Base-by-base conservation (phyloP, 345 rosid species). In the Xanthoceras sorbifolium region DNA sequence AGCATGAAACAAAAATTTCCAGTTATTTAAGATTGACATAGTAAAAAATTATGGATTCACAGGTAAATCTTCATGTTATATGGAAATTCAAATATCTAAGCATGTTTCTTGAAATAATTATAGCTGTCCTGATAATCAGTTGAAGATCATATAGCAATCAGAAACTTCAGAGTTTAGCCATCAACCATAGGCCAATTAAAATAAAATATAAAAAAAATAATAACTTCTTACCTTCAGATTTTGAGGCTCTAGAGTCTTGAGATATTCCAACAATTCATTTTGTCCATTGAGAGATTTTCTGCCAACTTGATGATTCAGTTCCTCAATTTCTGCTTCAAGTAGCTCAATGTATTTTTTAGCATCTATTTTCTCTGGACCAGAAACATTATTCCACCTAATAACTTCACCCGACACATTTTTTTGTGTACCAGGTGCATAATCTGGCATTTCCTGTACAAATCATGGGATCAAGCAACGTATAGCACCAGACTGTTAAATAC, bases 351-450 rank as follows among this genome's bases (percentile, higher is more conserved):
- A 96, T 76, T 89, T 93, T 79, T 89, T 89, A 36, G 97, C 98
- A 82, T 93, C 98, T 28, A 96, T 87, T 86, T 82, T 93, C 89
- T 93, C 98, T 1, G 91, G 85, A 71, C 99, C 97, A 78, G 98
- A 92, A 31, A 91, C 85, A 82, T 89, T 86, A 80, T 91, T 90
- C 99, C 99, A 93, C 81, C 93, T 82, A 29, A 96, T 90, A 63
- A 96, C 97, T 85, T 96, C 97, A 71, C 99, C 98, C 23, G 94
- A 86, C 65, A 93, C 97, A 70, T 88, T 96, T 89, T 96, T 96
- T 79, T 96, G 98, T 3, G 98, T 89, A 79, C 97, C 98, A 6
- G 94, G 95, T 73, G 95, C 99, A 84, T 90, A 96, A 81, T 90
- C 93, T 15, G 91, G 89, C 69, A 72, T 80, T 76, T 81, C 94